Evolutionary conservation across 116 monocot species (phyloP).

Genomic region (Iris pallida): DNA sequence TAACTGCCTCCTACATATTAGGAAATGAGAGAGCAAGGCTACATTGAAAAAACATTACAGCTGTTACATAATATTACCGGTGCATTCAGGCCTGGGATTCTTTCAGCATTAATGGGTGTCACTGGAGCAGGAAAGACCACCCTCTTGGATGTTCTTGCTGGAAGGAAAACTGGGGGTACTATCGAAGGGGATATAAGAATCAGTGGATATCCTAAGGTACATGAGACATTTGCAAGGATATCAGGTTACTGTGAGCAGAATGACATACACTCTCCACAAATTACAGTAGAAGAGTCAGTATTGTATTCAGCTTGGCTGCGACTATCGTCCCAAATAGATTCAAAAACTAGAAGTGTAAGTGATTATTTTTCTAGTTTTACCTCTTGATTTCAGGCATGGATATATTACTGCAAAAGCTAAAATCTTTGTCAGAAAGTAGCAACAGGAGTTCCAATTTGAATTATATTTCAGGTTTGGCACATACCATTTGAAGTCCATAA

Average conservation of each 20-base stretch:
- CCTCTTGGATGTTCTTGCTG: conserved; percentile 77
- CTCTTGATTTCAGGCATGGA: neutral
- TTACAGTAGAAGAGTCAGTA: conserved; percentile 88
- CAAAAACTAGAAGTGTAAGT: conserved; percentile 58
- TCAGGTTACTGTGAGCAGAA: conserved; percentile 90
- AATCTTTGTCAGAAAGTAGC: neutral
- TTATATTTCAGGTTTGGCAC: neutral
- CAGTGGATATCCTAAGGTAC: conserved; percentile 73
- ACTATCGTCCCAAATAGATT: conserved; percentile 49
- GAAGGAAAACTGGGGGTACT: conserved; percentile 75
- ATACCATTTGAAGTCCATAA: neutral
- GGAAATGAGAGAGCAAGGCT: conserved; percentile 78
- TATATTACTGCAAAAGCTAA: neutral
- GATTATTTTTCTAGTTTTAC: neutral
- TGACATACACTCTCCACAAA: conserved; percentile 77
- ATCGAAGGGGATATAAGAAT: conserved; percentile 84
- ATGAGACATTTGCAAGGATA: conserved; percentile 79
- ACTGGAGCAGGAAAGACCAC: conserved; percentile 93
- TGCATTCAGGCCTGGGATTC: conserved; percentile 65
- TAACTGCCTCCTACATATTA: conserved; percentile 3
- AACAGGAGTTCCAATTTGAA: neutral
- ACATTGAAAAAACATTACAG: conserved; percentile 45
- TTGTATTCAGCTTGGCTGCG: conserved; percentile 80
- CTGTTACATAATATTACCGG: conserved; percentile 73
- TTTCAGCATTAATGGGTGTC: conserved; percentile 79